Conservation (phyloP, 2,329 filamentous ascomycete species). For the Zopfia rhizophila region DNA sequence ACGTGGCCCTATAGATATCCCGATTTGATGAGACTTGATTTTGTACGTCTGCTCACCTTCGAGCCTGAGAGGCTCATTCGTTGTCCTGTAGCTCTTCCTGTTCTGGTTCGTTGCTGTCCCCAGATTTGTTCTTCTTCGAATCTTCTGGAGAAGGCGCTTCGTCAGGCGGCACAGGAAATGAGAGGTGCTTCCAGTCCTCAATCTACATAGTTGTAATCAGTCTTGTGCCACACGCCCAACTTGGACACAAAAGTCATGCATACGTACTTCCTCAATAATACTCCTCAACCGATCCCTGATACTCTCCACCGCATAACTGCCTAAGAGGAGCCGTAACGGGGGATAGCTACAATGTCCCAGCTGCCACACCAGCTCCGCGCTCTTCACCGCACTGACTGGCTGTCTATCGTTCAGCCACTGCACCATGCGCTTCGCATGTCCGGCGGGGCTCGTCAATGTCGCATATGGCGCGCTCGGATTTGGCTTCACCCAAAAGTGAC, state of each 20-base stretch:
- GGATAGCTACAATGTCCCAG: conserved; percentile 95
- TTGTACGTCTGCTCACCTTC: no score
- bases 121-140: neutral
- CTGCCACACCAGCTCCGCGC: conserved; percentile 92
- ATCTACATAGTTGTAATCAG: conserved; percentile 29
- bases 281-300: conserved; percentile 88
- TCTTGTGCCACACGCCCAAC: neutral
- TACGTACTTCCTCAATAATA: conserved; percentile 85
- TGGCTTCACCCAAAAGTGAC: conserved; percentile 90
- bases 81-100: conserved; percentile 37
- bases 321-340: conserved; percentile 84
- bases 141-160: conserved; percentile 23
- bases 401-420: conserved; percentile 95
- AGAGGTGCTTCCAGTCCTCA: conserved; percentile 90
- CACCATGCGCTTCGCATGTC: conserved; percentile 89
- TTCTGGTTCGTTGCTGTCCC: conserved; percentile 13
- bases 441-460: conserved; percentile 79
- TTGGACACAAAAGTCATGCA: neutral
- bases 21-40: no score
- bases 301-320: conserved; percentile 95
- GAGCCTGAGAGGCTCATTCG: conserved; percentile 21
- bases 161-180: conserved; percentile 65
- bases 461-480: conserved; percentile 81
- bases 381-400: conserved; percentile 91
- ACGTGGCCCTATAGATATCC: no score